Conservation (phyloP, 345 rosid species). For the Eucalyptus dawsonii region DNA sequence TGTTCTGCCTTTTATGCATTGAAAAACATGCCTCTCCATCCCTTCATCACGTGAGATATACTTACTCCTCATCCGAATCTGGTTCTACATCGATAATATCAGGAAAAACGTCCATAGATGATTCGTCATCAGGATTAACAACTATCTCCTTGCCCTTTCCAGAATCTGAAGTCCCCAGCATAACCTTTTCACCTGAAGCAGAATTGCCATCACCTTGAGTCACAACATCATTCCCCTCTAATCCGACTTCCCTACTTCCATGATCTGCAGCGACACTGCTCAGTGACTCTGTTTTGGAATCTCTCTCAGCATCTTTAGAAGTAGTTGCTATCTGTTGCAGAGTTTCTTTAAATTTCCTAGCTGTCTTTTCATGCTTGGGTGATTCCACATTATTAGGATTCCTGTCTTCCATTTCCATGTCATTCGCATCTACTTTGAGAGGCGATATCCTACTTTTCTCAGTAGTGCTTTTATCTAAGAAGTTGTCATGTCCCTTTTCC, state of each 20-base stretch:
- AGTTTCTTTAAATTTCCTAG: constrained; percentile 7
- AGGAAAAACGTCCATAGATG: constrained; percentile 24
- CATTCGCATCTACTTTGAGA: neutral
- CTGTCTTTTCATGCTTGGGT: constrained; percentile 6
- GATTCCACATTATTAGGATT: constrained; percentile 6
- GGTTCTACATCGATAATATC: constrained; percentile 34
- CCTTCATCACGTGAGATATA: neutral
- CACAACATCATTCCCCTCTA: neutral
- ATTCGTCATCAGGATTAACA: constrained; percentile 8
- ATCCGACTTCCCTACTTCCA: neutral
- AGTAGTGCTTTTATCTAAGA: neutral
- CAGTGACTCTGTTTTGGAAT: neutral
- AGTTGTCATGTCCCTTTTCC: neutral
- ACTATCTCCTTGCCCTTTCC: neutral
- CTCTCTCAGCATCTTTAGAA: neutral
- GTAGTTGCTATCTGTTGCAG: neutral
- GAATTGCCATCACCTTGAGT: neutral
- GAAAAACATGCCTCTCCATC: neutral
- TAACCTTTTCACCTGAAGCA: neutral
- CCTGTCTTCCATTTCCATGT: neutral
- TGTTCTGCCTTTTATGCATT: neutral
- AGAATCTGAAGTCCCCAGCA: neutral
- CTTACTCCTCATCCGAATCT: constrained; percentile 19
- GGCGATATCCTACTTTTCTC: neutral
- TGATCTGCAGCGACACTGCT: neutral